These are phyloP conservation scores for Phytophthora niederhauseri DNA, from an alignment of 352 stramenopile species.

Conservation along the genomic window DNA sequence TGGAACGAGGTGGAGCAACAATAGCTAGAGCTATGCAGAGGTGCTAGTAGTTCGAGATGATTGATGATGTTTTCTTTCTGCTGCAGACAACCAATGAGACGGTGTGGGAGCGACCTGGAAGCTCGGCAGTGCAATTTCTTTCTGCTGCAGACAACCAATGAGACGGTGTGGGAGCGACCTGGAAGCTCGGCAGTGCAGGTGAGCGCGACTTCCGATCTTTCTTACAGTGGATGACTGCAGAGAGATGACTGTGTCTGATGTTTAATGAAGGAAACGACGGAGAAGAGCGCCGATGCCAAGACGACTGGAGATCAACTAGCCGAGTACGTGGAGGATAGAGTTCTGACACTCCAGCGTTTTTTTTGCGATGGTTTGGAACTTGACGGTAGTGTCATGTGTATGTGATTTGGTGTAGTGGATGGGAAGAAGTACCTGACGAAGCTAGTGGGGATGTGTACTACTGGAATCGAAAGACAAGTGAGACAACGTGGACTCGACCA, in stretches of 20 bases:
- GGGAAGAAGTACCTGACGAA: constrained; percentile 66
- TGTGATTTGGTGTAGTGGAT: constrained; percentile 46
- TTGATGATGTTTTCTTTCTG: constrained; percentile 13
- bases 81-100: constrained; percentile 76
- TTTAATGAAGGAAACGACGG: not conserved
- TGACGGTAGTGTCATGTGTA: not conserved
- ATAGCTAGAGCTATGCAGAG: not conserved
- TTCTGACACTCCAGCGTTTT: not conserved
- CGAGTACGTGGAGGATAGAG: constrained; percentile 23
- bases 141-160: constrained; percentile 59
- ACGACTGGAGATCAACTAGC: constrained; percentile 12
- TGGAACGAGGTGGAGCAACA: constrained; percentile 72
- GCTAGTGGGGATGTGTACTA: constrained; percentile 67
- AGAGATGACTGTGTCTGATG: not conserved
- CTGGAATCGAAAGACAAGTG: constrained; percentile 78
- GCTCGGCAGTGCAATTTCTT: constrained; percentile 4
- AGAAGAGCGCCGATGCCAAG: constrained; percentile 14
- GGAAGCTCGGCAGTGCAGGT: constrained; percentile 13
- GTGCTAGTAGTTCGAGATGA: constrained; percentile 2
- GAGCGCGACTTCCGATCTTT: not conserved
- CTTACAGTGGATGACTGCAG: not conserved
- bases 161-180: constrained; percentile 78
- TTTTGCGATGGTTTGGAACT: not conserved
- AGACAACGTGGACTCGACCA: constrained; percentile 74
- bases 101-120: constrained; percentile 63